Conservation (phyloP, 1,284 basidiomycete species). For the Phlebopus sp. region DNA sequence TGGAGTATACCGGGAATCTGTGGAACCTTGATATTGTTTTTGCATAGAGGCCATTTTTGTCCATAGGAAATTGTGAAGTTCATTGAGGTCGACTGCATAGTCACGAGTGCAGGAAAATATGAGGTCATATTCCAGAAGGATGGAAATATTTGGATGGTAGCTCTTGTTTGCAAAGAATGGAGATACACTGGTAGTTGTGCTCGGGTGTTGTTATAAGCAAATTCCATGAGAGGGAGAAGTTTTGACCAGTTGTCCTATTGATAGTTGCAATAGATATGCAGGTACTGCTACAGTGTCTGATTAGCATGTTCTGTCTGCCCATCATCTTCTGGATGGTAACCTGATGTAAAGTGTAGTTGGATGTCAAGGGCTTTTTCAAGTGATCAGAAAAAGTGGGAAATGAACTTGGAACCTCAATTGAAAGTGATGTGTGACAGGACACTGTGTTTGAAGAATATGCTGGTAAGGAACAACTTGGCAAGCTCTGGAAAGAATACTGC, state of each 20-base stretch:
- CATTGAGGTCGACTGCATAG: slow-evolving; percentile 1
- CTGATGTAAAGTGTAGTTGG: too few species aligned
- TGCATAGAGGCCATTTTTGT: not conserved
- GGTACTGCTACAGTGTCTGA: slow-evolving; percentile 21
- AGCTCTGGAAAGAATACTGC: too few species aligned
- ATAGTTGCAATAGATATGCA: slow-evolving; percentile 33
- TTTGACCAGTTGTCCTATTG: slow-evolving; percentile 39
- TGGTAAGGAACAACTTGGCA: too few species aligned
- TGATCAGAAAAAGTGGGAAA: too few species aligned
- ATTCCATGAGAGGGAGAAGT: slow-evolving; percentile 26
- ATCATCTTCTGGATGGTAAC: too few species aligned
- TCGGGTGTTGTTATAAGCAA: slow-evolving; percentile 7
- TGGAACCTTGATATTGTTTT: not conserved
- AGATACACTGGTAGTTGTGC: slow-evolving; percentile 16
- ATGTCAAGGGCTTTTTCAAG: slow-evolving; percentile 17
- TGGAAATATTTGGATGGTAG: slow-evolving; percentile 17
- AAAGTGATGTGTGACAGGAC: too few species aligned
- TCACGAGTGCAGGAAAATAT: not conserved
- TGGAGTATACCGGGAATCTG: not conserved
- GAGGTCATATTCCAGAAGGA: not conserved
- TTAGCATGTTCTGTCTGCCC: too few species aligned
- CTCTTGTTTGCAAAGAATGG: slow-evolving; percentile 33
- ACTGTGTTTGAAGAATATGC: too few species aligned
- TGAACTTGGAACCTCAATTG: too few species aligned
- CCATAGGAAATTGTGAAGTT: slow-evolving; percentile 1